Conservation (phyloP, 163 green algal genomes). For the Volvox carteri region DNA sequence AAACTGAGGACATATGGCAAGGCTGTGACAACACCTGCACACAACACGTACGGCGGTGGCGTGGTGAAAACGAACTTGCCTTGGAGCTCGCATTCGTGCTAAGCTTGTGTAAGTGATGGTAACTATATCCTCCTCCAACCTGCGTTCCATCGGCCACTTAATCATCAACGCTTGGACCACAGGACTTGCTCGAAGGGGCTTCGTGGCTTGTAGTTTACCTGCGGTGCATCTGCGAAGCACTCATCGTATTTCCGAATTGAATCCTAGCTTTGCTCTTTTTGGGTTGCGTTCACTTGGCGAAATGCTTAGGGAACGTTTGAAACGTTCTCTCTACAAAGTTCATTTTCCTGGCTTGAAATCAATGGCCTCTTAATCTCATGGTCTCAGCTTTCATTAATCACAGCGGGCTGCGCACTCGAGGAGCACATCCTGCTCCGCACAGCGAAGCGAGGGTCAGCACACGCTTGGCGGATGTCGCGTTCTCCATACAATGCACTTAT, state of each 20-base stretch:
- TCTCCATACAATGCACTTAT: slow-evolving; percentile 20
- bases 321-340: not conserved
- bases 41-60: no score
- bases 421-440: slow-evolving; percentile 7
- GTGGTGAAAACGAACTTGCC: no score
- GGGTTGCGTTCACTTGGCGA: not conserved
- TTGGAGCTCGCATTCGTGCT: not conserved
- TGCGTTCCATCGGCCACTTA: not conserved
- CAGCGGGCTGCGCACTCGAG: slow-evolving; percentile 22
- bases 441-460: not conserved
- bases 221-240: not conserved
- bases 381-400: not conserved
- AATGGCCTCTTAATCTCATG: slow-evolving; percentile 33
- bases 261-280: not conserved
- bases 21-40: no score
- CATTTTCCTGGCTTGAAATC: not conserved
- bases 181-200: slow-evolving; percentile 27
- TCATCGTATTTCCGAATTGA: not conserved
- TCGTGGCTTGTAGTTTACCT: not conserved
- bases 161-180: not conserved
- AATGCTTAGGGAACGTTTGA: slow-evolving; percentile 14
- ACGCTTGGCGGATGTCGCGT: slow-evolving; percentile 24
- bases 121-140: not conserved
- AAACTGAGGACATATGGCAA: no score
- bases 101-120: not conserved